Evolutionary conservation across 129 eudicot species (phyloP).

Genomic region (Centrapalus pauciflorus): DNA sequence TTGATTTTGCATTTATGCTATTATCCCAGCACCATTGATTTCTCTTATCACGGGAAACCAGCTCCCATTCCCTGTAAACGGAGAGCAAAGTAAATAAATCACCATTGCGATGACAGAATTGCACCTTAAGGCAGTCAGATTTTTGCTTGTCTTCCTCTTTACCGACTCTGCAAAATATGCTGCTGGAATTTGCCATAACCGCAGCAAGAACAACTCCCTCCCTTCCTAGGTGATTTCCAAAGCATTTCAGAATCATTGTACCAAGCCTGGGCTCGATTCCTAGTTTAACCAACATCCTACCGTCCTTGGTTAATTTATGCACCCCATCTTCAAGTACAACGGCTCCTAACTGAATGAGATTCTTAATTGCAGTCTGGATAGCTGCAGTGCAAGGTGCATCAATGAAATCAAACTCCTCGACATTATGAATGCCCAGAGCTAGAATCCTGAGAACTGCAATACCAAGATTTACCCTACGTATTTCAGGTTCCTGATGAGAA

Average conservation of each 20-base stretch:
- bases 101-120: constrained; percentile 78
- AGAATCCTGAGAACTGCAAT: constrained; percentile 78
- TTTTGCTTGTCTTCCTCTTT: constrained; percentile 58
- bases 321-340: constrained; percentile 34
- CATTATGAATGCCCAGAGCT: constrained; percentile 57
- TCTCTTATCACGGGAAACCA: constrained; percentile 36
- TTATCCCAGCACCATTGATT: constrained; percentile 94
- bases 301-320: constrained; percentile 48
- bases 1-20: constrained; percentile 86
- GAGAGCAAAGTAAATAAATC: constrained; percentile 87
- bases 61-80: constrained; percentile 78
- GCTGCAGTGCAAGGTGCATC: constrained; percentile 68
- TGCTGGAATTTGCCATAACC: constrained; percentile 86
- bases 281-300: constrained; percentile 54
- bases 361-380: constrained; percentile 66
- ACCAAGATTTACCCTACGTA: constrained; percentile 88
- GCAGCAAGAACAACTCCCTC: constrained; percentile 96
- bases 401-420: constrained; percentile 66
- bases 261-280: constrained; percentile 95
- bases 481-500: constrained; percentile 83
- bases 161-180: constrained; percentile 91
- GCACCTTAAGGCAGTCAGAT: constrained; percentile 80
- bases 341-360: constrained; percentile 77
- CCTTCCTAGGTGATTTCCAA: constrained; percentile 47
- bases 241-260: constrained; percentile 60